Conservation (phyloP, 108 stramenopile species). For the Cyclotella kingstonii region DNA sequence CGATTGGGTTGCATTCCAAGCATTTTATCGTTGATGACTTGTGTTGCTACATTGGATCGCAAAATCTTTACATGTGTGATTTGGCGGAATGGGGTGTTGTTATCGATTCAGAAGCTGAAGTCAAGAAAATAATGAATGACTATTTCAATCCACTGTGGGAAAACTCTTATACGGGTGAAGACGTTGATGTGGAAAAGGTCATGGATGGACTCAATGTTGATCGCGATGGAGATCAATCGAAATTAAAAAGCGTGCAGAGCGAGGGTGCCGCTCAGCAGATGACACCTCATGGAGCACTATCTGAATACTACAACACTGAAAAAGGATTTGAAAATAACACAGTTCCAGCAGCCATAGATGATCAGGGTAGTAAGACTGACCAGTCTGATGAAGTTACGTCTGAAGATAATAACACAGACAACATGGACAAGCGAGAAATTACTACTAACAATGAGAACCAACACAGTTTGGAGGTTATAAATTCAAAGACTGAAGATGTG, state of each 20-base stretch:
- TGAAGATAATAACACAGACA: not conserved
- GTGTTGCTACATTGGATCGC: slow-evolving; percentile 48
- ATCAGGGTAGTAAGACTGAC: not conserved
- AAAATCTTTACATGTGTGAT: slow-evolving; percentile 54
- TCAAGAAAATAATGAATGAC: slow-evolving; percentile 35
- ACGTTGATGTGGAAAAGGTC: slow-evolving; percentile 56
- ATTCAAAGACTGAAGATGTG: not conserved
- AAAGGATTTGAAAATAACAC: slow-evolving; percentile 1
- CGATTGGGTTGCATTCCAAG: slow-evolving; percentile 56
- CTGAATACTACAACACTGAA: slow-evolving; percentile 2
- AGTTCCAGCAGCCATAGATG: not conserved
- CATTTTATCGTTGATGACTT: slow-evolving; percentile 50
- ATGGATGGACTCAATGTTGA: slow-evolving; percentile 67
- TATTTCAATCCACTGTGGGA: slow-evolving; percentile 55
- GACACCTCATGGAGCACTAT: slow-evolving; percentile 9
- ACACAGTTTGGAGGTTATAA: too few relatives aligned
- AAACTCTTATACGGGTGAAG: slow-evolving; percentile 53
- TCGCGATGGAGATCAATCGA: slow-evolving; percentile 32
- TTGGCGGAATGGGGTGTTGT: slow-evolving; percentile 52
- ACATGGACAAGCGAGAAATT: not conserved
- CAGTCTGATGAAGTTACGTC: not conserved
- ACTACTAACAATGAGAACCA: too few relatives aligned
- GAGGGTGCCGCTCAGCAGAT: slow-evolving; percentile 10
- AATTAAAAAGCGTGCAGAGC: not conserved
- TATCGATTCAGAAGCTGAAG: slow-evolving; percentile 36